phyloP scores from a whole-genome alignment of 495 filamentous ascomycete species.

The Diplogelasinospora grovesii region DNA sequence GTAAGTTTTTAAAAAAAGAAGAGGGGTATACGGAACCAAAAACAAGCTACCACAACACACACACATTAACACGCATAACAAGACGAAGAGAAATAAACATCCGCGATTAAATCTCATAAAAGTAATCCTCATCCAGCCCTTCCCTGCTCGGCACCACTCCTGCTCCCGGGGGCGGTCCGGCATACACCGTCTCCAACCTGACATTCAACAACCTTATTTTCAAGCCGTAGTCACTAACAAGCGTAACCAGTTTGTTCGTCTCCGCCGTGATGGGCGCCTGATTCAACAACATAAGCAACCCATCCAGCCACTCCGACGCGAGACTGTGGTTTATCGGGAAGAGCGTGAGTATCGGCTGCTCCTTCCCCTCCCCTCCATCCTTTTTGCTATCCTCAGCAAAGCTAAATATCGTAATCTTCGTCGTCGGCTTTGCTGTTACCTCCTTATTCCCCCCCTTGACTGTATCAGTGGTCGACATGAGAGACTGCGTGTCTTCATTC shows the following conservation, averaged over 20 bases:
- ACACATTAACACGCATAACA: too few species aligned
- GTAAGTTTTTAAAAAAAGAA: too few species aligned
- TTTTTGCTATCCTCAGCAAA: constrained; percentile 36
- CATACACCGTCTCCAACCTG: constrained; percentile 67
- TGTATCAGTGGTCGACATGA: constrained; percentile 19
- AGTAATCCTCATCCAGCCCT: constrained; percentile 62
- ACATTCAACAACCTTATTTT: constrained; percentile 94
- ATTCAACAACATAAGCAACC: constrained; percentile 87
- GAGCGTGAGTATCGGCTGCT: constrained; percentile 67
- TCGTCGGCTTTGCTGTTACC: constrained; percentile 45
- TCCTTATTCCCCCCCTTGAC: constrained; percentile 23
- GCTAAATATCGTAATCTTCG: constrained; percentile 89
- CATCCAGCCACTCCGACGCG: constrained; percentile 95
- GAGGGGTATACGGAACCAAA: too few species aligned
- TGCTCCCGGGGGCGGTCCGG: constrained; percentile 42
- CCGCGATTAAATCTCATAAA: constrained; percentile 56
- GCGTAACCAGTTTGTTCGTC: constrained; percentile 76
- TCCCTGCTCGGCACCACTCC: constrained; percentile 54
- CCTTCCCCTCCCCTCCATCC: constrained; percentile 27
- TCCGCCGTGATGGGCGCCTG: constrained; percentile 96
- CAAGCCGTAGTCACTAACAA: constrained; percentile 83
- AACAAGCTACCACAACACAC: too few species aligned
- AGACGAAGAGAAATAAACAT: too few species aligned
- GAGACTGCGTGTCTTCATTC: constrained; percentile 35
- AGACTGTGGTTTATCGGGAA: constrained; percentile 72